These are phyloP conservation scores for Anacardium occidentale DNA, from an alignment of 345 rosid genomes.

Conservation along the genomic window DNA sequence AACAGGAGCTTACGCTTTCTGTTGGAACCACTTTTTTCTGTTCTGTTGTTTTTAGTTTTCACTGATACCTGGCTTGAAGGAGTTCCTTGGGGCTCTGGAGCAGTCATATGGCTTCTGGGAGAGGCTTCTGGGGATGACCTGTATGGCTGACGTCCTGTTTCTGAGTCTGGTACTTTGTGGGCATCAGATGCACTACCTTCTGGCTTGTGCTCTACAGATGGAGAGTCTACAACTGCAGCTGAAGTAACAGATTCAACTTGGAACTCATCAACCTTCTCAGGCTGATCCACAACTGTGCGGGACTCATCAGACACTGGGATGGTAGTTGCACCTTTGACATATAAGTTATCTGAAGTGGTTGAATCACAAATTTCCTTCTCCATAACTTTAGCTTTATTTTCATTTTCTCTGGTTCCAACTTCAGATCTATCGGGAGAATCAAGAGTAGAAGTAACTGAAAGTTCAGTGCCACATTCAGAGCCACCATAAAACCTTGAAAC, in stretches of 20 bases:
- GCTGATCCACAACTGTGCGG: slow-evolving; percentile 26
- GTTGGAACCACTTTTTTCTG: slow-evolving; percentile 49
- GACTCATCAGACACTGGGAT: slow-evolving; percentile 26
- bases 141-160: slow-evolving; percentile 39
- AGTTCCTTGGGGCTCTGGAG: slow-evolving; percentile 77
- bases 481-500: slow-evolving; percentile 40
- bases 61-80: slow-evolving; percentile 81
- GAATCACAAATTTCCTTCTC: slow-evolving; percentile 37
- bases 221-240: slow-evolving; percentile 26
- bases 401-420: slow-evolving; percentile 40
- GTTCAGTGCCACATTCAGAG: slow-evolving; percentile 91
- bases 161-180: slow-evolving; percentile 29
- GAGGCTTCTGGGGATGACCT: slow-evolving; percentile 55
- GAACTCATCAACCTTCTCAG: slow-evolving; percentile 33
- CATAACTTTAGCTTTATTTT: slow-evolving; percentile 37
- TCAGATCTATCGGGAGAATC: slow-evolving; percentile 80
- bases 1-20: slow-evolving; percentile 57
- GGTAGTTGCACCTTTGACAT: slow-evolving; percentile 33
- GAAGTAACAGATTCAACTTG: slow-evolving; percentile 34
- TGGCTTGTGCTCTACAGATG: slow-evolving; percentile 29
- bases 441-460: slow-evolving; percentile 84
- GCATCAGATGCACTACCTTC: no score
- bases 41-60: slow-evolving; percentile 46
- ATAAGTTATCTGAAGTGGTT: slow-evolving; percentile 26
- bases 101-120: slow-evolving; percentile 57